phyloP scores from a whole-genome alignment of 805 yeast genomes.

The Brettanomyces nanus region DNA sequence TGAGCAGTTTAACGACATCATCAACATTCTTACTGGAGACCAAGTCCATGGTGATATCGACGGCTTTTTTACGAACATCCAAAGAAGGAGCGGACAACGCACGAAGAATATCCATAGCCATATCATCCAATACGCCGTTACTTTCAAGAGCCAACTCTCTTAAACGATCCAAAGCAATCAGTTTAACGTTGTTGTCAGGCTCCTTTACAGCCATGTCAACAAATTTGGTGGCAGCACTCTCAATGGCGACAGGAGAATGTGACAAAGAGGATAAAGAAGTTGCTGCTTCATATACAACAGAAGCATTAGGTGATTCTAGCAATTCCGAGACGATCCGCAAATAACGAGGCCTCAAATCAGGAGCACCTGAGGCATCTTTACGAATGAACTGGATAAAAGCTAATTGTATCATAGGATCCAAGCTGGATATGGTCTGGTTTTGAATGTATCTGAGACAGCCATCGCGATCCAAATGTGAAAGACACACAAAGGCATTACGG shows the following conservation, averaged over 20 bases:
- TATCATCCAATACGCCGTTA: constrained; percentile 79
- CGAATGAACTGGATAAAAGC: constrained; percentile 88
- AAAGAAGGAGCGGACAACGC: constrained; percentile 82
- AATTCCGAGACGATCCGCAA: constrained; percentile 64
- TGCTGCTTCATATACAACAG: constrained; percentile 89
- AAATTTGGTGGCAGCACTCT: constrained; percentile 76
- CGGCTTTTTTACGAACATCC: constrained; percentile 84
- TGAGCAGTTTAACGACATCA: constrained; percentile 84
- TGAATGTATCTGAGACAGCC: constrained; percentile 78
- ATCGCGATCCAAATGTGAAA: constrained; percentile 75
- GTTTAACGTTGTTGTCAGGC: constrained; percentile 90
- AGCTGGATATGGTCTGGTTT: constrained; percentile 51
- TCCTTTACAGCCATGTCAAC: constrained; percentile 86
- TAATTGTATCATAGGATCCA: constrained; percentile 81
- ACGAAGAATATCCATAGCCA: constrained; percentile 78
- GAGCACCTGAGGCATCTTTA: constrained; percentile 59
- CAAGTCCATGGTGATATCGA: constrained; percentile 73
- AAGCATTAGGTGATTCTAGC: constrained; percentile 58
- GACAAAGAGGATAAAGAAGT: constrained; percentile 57
- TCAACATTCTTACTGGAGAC: constrained; percentile 86
- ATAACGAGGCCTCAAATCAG: constrained; percentile 64
- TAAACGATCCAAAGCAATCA: constrained; percentile 83
- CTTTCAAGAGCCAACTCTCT: constrained; percentile 62
- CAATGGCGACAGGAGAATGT: constrained; percentile 54
- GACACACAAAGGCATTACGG: constrained; percentile 88